Conservation (phyloP, 768 basidiomycete species). For the Podaxis pistillaris region DNA sequence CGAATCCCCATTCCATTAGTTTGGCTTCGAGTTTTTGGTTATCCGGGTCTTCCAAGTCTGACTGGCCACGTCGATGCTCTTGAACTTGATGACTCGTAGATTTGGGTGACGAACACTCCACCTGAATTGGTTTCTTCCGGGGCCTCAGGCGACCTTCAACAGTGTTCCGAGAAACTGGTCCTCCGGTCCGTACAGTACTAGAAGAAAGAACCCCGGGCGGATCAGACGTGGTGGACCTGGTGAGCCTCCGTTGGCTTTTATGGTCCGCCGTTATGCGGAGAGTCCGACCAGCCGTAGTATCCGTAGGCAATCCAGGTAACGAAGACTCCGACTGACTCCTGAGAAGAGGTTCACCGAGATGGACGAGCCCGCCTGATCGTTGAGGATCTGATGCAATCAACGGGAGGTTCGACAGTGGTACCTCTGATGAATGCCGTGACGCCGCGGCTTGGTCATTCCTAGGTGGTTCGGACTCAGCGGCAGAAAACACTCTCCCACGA, state of each 20-base stretch:
- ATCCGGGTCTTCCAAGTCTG: too few species aligned
- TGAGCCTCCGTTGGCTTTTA: not conserved
- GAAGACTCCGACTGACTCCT: not conserved
- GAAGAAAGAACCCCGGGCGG: not conserved
- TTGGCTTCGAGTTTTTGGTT: not conserved
- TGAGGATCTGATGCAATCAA: not conserved
- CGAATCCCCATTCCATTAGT: not conserved
- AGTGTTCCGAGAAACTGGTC: not conserved
- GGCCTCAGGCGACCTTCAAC: not conserved
- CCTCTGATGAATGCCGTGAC: not conserved
- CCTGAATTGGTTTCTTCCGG: not conserved
- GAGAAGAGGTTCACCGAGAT: not conserved
- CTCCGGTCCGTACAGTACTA: not conserved
- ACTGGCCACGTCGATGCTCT: not conserved
- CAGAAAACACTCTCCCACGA: not conserved
- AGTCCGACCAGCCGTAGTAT: not conserved
- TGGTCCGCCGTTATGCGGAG: not conserved
- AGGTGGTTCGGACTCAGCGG: not conserved
- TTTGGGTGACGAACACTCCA: not conserved
- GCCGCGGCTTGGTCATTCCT: not conserved
- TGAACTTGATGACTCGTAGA: not conserved
- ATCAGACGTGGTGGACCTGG: not conserved
- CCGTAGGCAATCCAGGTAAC: not conserved
- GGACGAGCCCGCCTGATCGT: not conserved
- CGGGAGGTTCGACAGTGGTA: not conserved